Evolutionary conservation across 306 rosid genomes (phyloP).

Genomic region (Inga leiocalycina): DNA sequence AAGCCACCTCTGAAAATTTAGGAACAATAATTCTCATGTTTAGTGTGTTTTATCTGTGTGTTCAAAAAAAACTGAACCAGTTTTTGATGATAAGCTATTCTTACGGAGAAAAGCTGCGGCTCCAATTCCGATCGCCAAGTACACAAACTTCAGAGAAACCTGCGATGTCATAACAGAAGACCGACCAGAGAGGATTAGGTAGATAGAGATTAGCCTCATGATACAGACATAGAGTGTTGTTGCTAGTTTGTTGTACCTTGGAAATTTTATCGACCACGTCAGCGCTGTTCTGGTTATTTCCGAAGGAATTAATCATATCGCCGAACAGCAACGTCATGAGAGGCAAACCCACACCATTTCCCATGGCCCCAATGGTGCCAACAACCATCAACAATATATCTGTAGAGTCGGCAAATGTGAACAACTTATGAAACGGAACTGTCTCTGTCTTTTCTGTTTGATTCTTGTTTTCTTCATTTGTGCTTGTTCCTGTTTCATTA

Average conservation of each 20-base stretch:
- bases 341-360: slow-evolving; percentile 71
- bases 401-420: slow-evolving; percentile 74
- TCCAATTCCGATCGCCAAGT: slow-evolving; percentile 64
- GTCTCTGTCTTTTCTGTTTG: slow-evolving; percentile 47
- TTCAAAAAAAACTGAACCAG: background rate
- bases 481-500: slow-evolving; percentile 32
- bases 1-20: slow-evolving; percentile 68
- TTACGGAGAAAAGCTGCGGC: slow-evolving; percentile 78
- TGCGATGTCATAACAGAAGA: slow-evolving; percentile 33
- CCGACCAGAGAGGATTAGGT: background rate
- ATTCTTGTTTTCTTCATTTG: slow-evolving; percentile 39
- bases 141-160: slow-evolving; percentile 74
- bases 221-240: background rate
- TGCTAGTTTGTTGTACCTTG: slow-evolving; percentile 46
- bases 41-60: background rate
- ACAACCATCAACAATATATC: slow-evolving; percentile 60
- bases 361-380: slow-evolving; percentile 77
- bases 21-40: slow-evolving; percentile 10
- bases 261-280: slow-evolving; percentile 53
- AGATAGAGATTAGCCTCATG: background rate
- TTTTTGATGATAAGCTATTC: slow-evolving; percentile 27
- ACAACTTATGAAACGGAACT: slow-evolving; percentile 67
- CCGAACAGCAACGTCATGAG: slow-evolving; percentile 77
- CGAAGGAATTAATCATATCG: slow-evolving; percentile 63
- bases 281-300: slow-evolving; percentile 47